Conservation (phyloP, 1,284 basidiomycete genomes). For the Peniophora sp. region DNA sequence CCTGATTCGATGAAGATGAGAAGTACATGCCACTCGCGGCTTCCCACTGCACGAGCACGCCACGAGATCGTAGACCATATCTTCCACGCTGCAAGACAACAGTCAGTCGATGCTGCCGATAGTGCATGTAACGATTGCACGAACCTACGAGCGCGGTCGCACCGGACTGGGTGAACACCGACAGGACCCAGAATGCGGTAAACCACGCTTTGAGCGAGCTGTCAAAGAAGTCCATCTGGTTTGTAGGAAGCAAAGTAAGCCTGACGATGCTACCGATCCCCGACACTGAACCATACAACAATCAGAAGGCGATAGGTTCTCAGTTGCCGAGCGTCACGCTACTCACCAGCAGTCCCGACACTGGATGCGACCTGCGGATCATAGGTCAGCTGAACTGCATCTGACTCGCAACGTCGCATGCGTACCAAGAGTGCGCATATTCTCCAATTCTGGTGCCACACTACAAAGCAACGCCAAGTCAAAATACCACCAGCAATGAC, state of each 20-base stretch:
- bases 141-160: background rate
- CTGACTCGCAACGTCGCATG: background rate
- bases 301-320: background rate
- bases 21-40: background rate
- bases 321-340: too few relatives aligned
- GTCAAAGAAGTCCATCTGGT: background rate
- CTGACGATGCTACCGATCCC: background rate
- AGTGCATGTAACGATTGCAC: too few relatives aligned
- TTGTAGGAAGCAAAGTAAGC: background rate
- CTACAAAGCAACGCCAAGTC: background rate
- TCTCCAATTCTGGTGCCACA: background rate
- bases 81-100: background rate
- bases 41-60: background rate
- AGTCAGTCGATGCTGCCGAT: too few relatives aligned
- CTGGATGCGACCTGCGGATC: background rate
- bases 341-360: background rate
- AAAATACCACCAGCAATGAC: background rate
- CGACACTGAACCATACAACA: background rate
- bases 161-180: background rate
- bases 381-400: background rate
- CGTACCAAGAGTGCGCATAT: background rate
- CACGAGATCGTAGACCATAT: background rate
- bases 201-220: background rate
- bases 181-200: background rate
- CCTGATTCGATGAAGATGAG: background rate